A percentile compares a stretch with the other conserved stretches of the same genome.
These are phyloP conservation scores for Naegleria fowleri DNA, from an alignment of 208 protist genomes.

Conservation along the genomic window DNA sequence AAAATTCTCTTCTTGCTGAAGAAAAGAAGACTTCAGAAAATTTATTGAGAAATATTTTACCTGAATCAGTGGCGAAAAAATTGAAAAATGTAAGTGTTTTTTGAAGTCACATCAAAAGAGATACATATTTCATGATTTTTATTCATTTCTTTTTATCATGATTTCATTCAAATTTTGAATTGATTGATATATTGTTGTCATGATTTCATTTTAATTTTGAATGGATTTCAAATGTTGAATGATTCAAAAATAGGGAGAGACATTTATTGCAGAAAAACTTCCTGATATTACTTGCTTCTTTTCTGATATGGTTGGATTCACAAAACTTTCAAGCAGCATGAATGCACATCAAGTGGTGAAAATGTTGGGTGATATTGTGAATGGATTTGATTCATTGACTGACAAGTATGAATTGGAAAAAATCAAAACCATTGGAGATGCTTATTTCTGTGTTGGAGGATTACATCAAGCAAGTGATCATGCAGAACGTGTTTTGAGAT, in stretches of 20 bases:
- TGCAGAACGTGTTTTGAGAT: neutral
- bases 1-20: neutral
- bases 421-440: constrained; percentile 34
- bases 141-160: too few species aligned
- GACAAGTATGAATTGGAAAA: constrained; percentile 19
- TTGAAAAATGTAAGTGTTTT: neutral
- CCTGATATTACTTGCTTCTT: constrained; percentile 29
- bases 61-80: neutral
- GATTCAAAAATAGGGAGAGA: constrained; percentile 27
- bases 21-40: constrained; percentile 26
- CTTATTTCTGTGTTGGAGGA: neutral
- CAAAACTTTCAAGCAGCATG: constrained; percentile 7
- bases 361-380: constrained; percentile 19
- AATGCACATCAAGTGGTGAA: constrained; percentile 5
- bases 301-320: constrained; percentile 32
- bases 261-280: constrained; percentile 28
- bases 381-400: constrained; percentile 13
- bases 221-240: too few species aligned
- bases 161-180: too few species aligned
- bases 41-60: constrained; percentile 33
- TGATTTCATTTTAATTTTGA: too few species aligned
- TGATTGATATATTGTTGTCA: too few species aligned
- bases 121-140: too few species aligned
- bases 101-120: too few species aligned
- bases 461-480: neutral